Percentiles rank a stretch among this genome's conserved stretches.
Conservation (phyloP, 306 rosid genomes). For the Herpetospermum pedunculosum region DNA sequence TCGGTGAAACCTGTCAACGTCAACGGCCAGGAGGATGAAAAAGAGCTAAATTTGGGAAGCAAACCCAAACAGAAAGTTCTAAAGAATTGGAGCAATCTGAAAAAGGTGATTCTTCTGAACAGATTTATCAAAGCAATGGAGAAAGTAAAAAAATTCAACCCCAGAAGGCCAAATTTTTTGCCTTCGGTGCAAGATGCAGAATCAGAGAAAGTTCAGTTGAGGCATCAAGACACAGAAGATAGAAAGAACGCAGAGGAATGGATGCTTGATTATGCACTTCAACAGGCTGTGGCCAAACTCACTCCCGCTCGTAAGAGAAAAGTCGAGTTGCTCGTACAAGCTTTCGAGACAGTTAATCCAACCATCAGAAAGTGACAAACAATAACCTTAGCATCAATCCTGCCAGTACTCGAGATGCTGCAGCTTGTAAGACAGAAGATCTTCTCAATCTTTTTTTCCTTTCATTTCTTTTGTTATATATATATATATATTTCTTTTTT, state of each 20-base stretch:
- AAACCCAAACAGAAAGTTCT: slow-evolving; percentile 26
- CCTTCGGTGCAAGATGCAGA: slow-evolving; percentile 38
- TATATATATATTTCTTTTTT: no score
- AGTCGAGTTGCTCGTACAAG: slow-evolving; percentile 80
- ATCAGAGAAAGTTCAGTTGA: slow-evolving; percentile 51
- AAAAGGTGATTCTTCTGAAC: slow-evolving; percentile 55
- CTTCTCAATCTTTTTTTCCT: slow-evolving; percentile 6
- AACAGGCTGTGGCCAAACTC: slow-evolving; percentile 63
- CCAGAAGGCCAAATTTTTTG: slow-evolving; percentile 43
- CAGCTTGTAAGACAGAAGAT: slow-evolving; percentile 15
- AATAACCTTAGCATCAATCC: slow-evolving; percentile 9
- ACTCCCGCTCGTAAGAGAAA: slow-evolving; percentile 81
- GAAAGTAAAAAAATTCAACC: slow-evolving; percentile 48
- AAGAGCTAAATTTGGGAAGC: slow-evolving; percentile 20
- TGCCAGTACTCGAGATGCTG: no score
- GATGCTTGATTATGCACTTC: slow-evolving; percentile 93
- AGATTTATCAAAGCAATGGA: slow-evolving; percentile 84
- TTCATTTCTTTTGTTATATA: background rate
- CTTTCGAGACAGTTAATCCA: slow-evolving; percentile 83
- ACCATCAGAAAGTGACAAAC: slow-evolving; percentile 31
- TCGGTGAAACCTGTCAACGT: slow-evolving; percentile 11
- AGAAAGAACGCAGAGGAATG: slow-evolving; percentile 82
- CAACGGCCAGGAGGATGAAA: slow-evolving; percentile 17
- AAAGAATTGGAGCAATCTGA: slow-evolving; percentile 81
- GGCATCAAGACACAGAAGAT: slow-evolving; percentile 51